Percentiles rank a stretch among this genome's conserved stretches.
Conservation (phyloP, 2,329 filamentous ascomycete species). For the Claviceps sorghi region DNA sequence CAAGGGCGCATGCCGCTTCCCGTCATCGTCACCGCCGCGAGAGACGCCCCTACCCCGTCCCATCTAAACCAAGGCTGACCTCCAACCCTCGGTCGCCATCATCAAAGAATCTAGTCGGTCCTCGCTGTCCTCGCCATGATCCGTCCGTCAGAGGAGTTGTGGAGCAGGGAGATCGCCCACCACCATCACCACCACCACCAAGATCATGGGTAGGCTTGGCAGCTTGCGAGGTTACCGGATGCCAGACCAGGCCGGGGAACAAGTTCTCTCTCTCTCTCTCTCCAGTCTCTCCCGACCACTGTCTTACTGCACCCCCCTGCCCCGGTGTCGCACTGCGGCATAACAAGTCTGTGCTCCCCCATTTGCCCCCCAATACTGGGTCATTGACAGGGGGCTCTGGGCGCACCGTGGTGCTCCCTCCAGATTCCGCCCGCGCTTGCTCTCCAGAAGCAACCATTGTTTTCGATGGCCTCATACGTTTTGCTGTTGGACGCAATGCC, state of each 20-base stretch:
- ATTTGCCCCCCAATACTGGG: not conserved
- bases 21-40: not conserved
- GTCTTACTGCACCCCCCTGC: slow-evolving; percentile 1
- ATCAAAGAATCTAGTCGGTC: not conserved
- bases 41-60: not conserved
- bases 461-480: not conserved
- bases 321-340: not conserved
- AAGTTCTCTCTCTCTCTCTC: not conserved
- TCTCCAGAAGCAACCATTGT: not conserved
- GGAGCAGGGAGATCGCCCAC: not conserved
- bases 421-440: not conserved
- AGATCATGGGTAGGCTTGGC: not conserved
- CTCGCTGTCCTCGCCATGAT: not conserved
- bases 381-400: not conserved
- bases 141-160: not conserved
- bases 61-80: not conserved
- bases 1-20: not conserved
- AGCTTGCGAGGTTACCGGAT: not conserved
- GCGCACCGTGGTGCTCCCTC: not conserved
- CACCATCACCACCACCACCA: not conserved
- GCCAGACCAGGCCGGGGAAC: not conserved
- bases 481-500: not conserved
- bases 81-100: not conserved
- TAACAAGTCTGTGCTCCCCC: not conserved
- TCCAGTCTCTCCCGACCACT: not conserved